Evolutionary conservation across 257 asterid species (phyloP).

Genomic region (Craterostigma plantagineum): DNA sequence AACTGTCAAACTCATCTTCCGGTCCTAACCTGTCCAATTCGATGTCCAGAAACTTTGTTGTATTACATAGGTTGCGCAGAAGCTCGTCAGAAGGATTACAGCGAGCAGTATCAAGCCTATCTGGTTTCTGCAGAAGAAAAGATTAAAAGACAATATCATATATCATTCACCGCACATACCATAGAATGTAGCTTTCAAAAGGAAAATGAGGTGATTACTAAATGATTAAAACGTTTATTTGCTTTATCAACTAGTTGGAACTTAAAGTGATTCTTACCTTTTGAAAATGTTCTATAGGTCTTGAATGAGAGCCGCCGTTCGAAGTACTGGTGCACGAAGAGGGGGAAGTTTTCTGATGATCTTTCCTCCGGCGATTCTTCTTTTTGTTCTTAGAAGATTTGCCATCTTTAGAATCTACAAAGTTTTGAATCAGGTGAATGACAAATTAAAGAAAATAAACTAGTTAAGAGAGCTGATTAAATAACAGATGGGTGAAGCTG

Average conservation of each 20-base stretch:
- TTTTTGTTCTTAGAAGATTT: conserved; percentile 54
- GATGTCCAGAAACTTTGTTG: conserved; percentile 30
- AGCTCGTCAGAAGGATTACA: conserved; percentile 21
- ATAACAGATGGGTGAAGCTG: too few species aligned
- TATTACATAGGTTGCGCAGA: conserved; percentile 16
- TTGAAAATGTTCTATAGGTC: conserved; percentile 22
- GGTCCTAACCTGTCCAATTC: conserved; percentile 33
- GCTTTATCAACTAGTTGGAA: conserved; percentile 4
- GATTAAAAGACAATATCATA: too few species aligned
- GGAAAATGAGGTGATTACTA: too few species aligned
- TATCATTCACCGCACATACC: too few species aligned
- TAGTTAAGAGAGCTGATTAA: neutral
- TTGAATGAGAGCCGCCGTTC: conserved; percentile 23
- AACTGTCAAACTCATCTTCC: conserved; percentile 57
- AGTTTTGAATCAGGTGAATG: conserved; percentile 1
- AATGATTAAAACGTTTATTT: neutral
- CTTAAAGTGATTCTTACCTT: conserved; percentile 32
- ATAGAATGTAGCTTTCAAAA: neutral
- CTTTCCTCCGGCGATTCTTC: conserved; percentile 82
- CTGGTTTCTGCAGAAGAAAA: conserved; percentile 25
- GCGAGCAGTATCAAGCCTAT: conserved; percentile 20
- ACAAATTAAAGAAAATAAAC: neutral
- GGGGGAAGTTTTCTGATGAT: conserved; percentile 38
- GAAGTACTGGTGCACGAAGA: conserved; percentile 27
- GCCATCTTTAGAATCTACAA: conserved; percentile 43